Base-by-base conservation (phyloP, 768 basidiomycete species). In the Cubamyces sp. region DNA sequence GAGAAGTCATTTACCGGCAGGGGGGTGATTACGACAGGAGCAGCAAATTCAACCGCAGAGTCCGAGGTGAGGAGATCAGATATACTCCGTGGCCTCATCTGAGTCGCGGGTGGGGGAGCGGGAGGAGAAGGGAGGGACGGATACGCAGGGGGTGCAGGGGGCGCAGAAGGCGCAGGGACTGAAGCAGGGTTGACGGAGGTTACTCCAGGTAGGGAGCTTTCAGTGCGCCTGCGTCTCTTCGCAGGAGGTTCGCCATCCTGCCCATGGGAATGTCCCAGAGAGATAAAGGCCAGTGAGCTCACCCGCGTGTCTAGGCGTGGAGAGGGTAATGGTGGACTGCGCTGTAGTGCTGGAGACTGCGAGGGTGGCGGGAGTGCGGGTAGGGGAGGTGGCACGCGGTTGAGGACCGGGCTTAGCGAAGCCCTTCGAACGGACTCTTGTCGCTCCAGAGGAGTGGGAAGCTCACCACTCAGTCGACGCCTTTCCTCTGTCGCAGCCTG, bases 401-500 rank as follows among this genome's bases (percentile, higher is more conserved):
- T 63, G 26, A 62, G 56, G 25, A 61, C 60, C 9, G 67, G 67
- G 54, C 67, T 68, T 42, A 60, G 19, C 19, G 63, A 64, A 1
- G 63, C 58, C 34, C 46, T 60, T 11, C 63, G 58, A 18, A 59
- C 63, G 7, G 54, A 25, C 25, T 64, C 63, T 14, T 39, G 46
- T 12, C 28, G 30, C 19, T 64, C 58, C 1, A 56, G 14, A 47
- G 58, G 54, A n/a, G 63, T 60, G 4, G 58, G 54, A 50, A 67
- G 57, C 50, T 72, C 69, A 48, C 72, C 68, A 63, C 76, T 73
- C 52, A 90, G 77, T 28, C 87, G 75, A 37, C 82, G 78, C 47
- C 84, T 81, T 67, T 90, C 88, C 68, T 87, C 83, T 0, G 85
- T 84, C 4, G 89, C 89, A 21, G 82, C 88, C 73, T 89, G 86